phyloP scores from a whole-genome alignment of 805 yeast species.

The Lachancea cidri region DNA sequence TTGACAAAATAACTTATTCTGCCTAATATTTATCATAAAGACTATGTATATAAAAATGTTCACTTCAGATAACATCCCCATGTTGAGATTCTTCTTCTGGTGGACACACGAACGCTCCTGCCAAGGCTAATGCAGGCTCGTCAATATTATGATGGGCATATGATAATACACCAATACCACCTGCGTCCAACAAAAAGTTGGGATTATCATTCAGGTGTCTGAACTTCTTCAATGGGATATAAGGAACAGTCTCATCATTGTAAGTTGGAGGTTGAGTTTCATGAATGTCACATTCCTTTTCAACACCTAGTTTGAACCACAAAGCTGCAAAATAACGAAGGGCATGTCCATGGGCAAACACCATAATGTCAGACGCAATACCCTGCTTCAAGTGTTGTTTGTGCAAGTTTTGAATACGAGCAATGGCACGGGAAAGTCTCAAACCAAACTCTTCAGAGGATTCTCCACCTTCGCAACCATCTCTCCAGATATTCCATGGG shows the following conservation, averaged over 20 bases:
- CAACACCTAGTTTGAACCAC: constrained; percentile 55
- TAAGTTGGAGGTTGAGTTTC: constrained; percentile 22
- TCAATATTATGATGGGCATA: constrained; percentile 79
- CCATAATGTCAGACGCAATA: constrained; percentile 64
- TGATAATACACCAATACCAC: constrained; percentile 89
- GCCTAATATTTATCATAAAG: too few species aligned
- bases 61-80: constrained; percentile 15
- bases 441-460: constrained; percentile 55
- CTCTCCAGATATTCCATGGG: constrained; percentile 81
- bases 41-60: too few species aligned
- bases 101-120: constrained; percentile 79
- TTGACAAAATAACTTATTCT: too few species aligned
- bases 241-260: constrained; percentile 31
- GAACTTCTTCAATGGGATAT: constrained; percentile 31
- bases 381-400: constrained; percentile 44
- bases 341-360: constrained; percentile 92
- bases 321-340: constrained; percentile 84
- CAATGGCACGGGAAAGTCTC: constrained; percentile 69
- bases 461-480: constrained; percentile 94
- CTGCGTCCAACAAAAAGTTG: constrained; percentile 82
- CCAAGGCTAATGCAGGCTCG: constrained; percentile 82
- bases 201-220: constrained; percentile 52
- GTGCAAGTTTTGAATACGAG: constrained; percentile 58
- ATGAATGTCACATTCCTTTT: constrained; percentile 21
- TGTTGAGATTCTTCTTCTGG: constrained; percentile 48